Evolutionary conservation across 2,329 filamentous ascomycete species (phyloP).

Genomic region (Clarireedia monteithiana): DNA sequence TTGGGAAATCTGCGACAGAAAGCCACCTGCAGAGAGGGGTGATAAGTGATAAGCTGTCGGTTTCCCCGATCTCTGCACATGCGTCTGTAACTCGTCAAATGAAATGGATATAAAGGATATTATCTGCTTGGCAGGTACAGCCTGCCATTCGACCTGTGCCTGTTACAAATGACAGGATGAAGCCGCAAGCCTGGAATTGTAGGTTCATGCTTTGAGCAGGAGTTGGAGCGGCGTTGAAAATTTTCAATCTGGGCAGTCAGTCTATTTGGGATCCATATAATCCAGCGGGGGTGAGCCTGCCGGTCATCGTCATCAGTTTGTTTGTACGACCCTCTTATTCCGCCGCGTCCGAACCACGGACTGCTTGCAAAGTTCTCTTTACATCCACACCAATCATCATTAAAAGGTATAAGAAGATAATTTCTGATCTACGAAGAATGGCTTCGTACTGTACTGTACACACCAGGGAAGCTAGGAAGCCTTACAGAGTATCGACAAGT

Average conservation of each 20-base stretch:
- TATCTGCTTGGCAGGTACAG: constrained; percentile 1
- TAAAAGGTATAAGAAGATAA: not conserved
- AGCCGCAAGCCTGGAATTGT: not conserved
- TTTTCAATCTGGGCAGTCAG: too few species aligned
- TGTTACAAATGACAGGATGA: not conserved
- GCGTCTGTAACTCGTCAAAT: not conserved
- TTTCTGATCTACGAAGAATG: too few species aligned
- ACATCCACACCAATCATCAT: not conserved
- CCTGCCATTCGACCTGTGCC: not conserved
- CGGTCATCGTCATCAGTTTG: too few species aligned
- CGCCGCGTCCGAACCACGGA: not conserved
- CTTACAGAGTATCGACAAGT: too few species aligned
- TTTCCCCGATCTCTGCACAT: constrained; percentile 3
- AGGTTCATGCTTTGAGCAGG: not conserved
- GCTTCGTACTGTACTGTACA: too few species aligned
- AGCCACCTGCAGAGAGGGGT: not conserved
- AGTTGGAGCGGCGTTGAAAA: not conserved
- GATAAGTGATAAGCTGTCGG: not conserved
- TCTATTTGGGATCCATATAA: too few species aligned
- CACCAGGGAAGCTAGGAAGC: too few species aligned
- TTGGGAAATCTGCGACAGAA: constrained; percentile 1
- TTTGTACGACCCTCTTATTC: not conserved
- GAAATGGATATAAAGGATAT: not conserved
- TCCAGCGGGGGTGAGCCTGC: too few species aligned
- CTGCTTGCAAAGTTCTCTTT: not conserved